Conservation (phyloP, 441 rosid species). For the Mallotus japonicus region DNA sequence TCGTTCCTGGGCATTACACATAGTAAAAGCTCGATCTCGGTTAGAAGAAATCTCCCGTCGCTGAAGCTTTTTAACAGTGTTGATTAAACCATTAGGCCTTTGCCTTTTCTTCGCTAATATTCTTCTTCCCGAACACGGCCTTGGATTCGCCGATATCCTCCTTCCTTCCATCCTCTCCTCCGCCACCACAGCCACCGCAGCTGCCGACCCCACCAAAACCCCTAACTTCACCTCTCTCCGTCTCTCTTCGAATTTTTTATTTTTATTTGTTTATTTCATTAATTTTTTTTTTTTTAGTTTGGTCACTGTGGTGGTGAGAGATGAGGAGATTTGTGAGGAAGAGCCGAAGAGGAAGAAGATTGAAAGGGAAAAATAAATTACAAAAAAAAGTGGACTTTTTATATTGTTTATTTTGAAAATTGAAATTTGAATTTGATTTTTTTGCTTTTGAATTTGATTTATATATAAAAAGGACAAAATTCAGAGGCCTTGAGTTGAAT, state of each 20-base stretch:
- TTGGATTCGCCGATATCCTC: constrained; percentile 61
- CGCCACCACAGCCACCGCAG: neutral
- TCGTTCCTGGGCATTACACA: constrained; percentile 66
- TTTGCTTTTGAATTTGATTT: too few species aligned
- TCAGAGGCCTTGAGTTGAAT: too few species aligned
- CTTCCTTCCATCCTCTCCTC: constrained; percentile 58
- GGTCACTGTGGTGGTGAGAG: neutral
- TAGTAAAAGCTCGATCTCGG: constrained; percentile 57
- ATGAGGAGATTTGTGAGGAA: neutral
- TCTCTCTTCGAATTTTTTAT: too few species aligned
- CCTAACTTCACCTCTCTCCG: too few species aligned
- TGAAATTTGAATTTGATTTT: neutral
- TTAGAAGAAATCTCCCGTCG: constrained; percentile 72
- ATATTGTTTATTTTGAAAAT: neutral
- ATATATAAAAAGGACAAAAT: too few species aligned
- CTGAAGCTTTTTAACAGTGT: constrained; percentile 76
- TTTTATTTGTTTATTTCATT: too few species aligned
- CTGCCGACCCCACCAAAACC: neutral
- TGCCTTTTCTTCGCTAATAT: constrained; percentile 57
- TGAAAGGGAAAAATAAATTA: neutral
- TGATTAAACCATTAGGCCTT: constrained; percentile 50
- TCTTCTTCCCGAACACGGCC: constrained; percentile 65
- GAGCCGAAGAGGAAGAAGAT: neutral
- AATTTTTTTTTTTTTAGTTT: too few species aligned
- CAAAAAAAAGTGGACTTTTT: neutral